These are phyloP conservation scores for Hanseniaspora uvarum DNA, from an alignment of 1,139 yeast genomes.

Conservation along the genomic window DNA sequence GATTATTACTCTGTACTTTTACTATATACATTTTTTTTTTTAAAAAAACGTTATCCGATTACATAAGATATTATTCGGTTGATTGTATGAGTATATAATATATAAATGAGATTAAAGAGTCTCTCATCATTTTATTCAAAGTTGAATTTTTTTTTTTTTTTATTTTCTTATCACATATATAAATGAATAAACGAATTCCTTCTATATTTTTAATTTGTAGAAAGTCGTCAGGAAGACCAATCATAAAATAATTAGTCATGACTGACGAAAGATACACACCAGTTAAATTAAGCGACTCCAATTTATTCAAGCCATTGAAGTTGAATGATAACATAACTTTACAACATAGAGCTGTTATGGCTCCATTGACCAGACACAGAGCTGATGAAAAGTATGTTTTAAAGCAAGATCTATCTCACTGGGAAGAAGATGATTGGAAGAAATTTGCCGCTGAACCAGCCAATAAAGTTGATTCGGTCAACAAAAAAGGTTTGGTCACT, in stretches of 20 bases:
- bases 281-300: slow-evolving; percentile 31
- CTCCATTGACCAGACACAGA: slow-evolving; percentile 45
- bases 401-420: slow-evolving; percentile 18
- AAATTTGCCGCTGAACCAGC: slow-evolving; percentile 29
- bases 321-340: slow-evolving; percentile 32
- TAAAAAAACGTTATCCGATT: background rate
- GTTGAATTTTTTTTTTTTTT: too few relatives aligned
- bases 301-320: slow-evolving; percentile 38
- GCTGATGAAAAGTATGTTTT: slow-evolving; percentile 22
- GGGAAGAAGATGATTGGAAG: slow-evolving; percentile 26
- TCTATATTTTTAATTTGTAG: too few relatives aligned
- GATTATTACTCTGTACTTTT: too few relatives aligned
- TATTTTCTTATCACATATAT: background rate
- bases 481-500: slow-evolving; percentile 27
- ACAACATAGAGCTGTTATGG: slow-evolving; percentile 36
- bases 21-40: too few relatives aligned
- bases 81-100: too few relatives aligned
- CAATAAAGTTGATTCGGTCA: slow-evolving; percentile 21
- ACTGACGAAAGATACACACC: slow-evolving; percentile 25
- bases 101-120: too few relatives aligned
- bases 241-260: slow-evolving; percentile 20
- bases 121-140: too few relatives aligned
- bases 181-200: too few relatives aligned
- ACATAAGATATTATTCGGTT: background rate
- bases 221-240: too few relatives aligned